Base-by-base conservation (phyloP, 106 monocot genomes). In the Dactylorhiza incarnata region DNA sequence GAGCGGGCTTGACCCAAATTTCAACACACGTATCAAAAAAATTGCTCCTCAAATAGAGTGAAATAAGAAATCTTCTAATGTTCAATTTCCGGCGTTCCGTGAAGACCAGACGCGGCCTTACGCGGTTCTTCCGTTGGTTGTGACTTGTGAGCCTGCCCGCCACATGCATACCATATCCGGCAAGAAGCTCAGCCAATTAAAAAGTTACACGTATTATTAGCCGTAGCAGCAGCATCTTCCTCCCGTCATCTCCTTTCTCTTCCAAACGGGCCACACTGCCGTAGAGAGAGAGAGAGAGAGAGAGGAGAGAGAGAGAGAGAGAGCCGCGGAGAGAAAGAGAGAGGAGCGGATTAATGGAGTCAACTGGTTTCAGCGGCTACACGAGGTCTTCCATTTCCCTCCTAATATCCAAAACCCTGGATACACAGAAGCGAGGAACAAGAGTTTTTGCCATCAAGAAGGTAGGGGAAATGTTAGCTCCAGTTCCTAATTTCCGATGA, bases 301-400 rank as follows among this genome's bases (percentile, higher is more conserved):
- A 63, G n/a, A n/a, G n/a, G 51, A 8, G 29, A 29, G 65, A 37
- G 66, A 37, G 29, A 66, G 66, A 66, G 29, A 66, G 66, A 66
- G 65, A 63, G 3, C 51, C 12, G 12, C 1, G 1, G 51, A 8
- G 29, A 29, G 65, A 37, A 25, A 37, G 29, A 66, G 66, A 66
- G 29, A 66, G 66, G 65, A 63, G 58, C 20, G 7, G 58, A 58
- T 66, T 66, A 24, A 66, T 66, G 65, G 65, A 66, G 65, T 25
- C 65, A 29, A 66, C 26, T 2, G 65, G 65, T 1, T 66, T 66
- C 29, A 22, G 29, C 65, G 26, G 12, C 65, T 12, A 25, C 65
- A 66, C 25, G 25, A 66, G 65, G 65, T 24, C 65, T 66, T 66
- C 26, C 29, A 11, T 66, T 1, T 66, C 65, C 26, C 65, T 24